These are phyloP conservation scores for Lactarius sp. DNA, from an alignment of 768 basidiomycete genomes.

Conservation along the genomic window DNA sequence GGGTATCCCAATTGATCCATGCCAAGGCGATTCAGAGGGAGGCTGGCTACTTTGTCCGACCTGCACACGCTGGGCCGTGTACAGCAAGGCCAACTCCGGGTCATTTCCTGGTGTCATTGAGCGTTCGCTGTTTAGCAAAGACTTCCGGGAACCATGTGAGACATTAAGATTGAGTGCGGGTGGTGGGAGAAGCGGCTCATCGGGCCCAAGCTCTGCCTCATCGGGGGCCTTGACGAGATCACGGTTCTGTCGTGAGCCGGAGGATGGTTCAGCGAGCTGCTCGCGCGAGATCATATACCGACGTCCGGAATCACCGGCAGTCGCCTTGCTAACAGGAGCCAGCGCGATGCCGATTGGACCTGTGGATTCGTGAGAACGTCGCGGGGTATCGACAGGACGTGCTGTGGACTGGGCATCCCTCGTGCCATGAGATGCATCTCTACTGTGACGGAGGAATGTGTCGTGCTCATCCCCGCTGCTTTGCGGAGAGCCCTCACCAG, in stretches of 20 bases:
- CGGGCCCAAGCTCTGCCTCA: slow-evolving; percentile 11
- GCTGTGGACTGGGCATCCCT: slow-evolving; percentile 9
- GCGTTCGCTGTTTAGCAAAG: slow-evolving; percentile 32
- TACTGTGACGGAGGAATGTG: slow-evolving; percentile 49
- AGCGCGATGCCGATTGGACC: slow-evolving; percentile 20
- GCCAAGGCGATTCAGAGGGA: slow-evolving; percentile 29
- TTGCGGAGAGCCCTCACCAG: slow-evolving; percentile 65
- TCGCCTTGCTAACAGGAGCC: background rate
- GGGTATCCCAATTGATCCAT: slow-evolving; percentile 17
- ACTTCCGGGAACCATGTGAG: slow-evolving; percentile 10
- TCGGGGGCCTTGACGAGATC: slow-evolving; percentile 6
- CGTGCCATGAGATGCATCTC: background rate
- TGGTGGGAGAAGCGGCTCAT: slow-evolving; percentile 22
- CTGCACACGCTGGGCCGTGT: slow-evolving; percentile 46
- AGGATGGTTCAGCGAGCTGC: slow-evolving; percentile 6
- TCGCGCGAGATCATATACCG: slow-evolving; percentile 21
- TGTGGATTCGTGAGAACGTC: slow-evolving; percentile 6
- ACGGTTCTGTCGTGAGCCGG: background rate
- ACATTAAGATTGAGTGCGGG: slow-evolving; percentile 7
- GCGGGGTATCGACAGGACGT: slow-evolving; percentile 15
- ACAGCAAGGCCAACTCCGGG: slow-evolving; percentile 41
- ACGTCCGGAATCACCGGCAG: background rate
- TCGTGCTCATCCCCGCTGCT: slow-evolving; percentile 67
- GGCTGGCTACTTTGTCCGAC: slow-evolving; percentile 25
- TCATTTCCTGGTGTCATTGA: slow-evolving; percentile 28